phyloP scores from a whole-genome alignment of 192 early-diverging fungal genomes.

The Obelidium mucronatum region DNA sequence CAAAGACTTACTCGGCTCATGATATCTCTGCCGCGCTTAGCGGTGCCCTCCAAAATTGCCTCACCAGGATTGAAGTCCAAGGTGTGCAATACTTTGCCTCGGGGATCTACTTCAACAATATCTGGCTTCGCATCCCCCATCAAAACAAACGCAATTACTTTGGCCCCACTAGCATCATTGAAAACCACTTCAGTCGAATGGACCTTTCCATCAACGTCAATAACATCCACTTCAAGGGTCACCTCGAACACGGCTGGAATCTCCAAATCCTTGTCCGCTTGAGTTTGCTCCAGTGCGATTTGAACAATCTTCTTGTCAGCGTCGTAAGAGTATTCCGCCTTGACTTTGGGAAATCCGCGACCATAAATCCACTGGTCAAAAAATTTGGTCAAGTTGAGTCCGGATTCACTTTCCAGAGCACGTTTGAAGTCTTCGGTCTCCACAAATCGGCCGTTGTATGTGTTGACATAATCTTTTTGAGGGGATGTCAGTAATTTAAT shows the following conservation, averaged over 20 bases:
- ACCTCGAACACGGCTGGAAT: slow-evolving; percentile 55
- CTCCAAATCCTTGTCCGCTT: slow-evolving; percentile 40
- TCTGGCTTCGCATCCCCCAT: slow-evolving; percentile 38
- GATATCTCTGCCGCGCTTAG: slow-evolving; percentile 49
- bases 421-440: slow-evolving; percentile 70
- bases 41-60: slow-evolving; percentile 47
- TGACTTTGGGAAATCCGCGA: slow-evolving; percentile 84
- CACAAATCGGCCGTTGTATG: slow-evolving; percentile 46
- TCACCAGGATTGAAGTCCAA: slow-evolving; percentile 52
- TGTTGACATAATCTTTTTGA: slow-evolving; percentile 58
- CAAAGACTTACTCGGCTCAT: too few species aligned
- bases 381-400: slow-evolving; percentile 79
- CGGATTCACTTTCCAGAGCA: slow-evolving; percentile 79
- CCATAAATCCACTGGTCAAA: slow-evolving; percentile 92
- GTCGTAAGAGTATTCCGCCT: slow-evolving; percentile 79
- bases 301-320: slow-evolving; percentile 88
- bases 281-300: slow-evolving; percentile 65
- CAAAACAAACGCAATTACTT: slow-evolving; percentile 38
- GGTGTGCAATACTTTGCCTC: slow-evolving; percentile 48
- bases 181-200: slow-evolving; percentile 42
- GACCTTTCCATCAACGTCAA: slow-evolving; percentile 48
- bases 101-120: slow-evolving; percentile 55
- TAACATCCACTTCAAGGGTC: slow-evolving; percentile 51
- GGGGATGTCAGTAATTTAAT: too few species aligned
- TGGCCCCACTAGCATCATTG: slow-evolving; percentile 33